A percentile compares a stretch with the other conserved stretches of the same genome.
Evolutionary conservation across 2,329 filamentous ascomycete species (phyloP).

Genomic region (Sporothrix globosa): DNA sequence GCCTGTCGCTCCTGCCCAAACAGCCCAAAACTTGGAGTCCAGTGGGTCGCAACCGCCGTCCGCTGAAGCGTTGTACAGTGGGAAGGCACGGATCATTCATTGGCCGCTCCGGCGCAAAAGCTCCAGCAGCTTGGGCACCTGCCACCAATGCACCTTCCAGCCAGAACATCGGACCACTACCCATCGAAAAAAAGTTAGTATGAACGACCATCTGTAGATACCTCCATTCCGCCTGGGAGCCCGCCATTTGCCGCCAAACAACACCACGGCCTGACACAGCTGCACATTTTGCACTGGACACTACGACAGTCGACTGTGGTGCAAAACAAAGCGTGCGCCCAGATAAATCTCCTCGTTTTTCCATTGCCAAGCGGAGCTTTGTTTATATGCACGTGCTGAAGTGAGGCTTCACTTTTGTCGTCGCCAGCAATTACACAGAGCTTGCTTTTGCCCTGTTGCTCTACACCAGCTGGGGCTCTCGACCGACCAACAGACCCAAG

Average conservation of each 20-base stretch:
- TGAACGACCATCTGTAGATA: not conserved
- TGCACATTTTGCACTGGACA: not conserved
- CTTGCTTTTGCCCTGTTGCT: not conserved
- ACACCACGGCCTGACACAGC: not conserved
- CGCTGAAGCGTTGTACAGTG: not conserved
- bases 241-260: conserved; percentile 1
- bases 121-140: not conserved
- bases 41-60: too few relatives aligned
- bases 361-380: not conserved
- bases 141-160: not conserved
- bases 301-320: not conserved
- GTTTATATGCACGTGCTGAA: not conserved
- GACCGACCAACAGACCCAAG: not conserved
- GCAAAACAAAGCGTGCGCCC: not conserved
- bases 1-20: conserved; percentile 21
- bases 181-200: conserved; percentile 19
- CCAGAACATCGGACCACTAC: conserved; percentile 23
- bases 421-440: not conserved
- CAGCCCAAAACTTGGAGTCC: too few relatives aligned
- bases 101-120: conserved; percentile 33
- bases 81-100: conserved; percentile 30
- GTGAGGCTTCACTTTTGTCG: not conserved
- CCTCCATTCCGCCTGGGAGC: not conserved
- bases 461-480: not conserved
- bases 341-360: too few relatives aligned